Evolutionary conservation across 1,284 basidiomycete species (phyloP).

Genomic region (Cryptococcus maquisensis): DNA sequence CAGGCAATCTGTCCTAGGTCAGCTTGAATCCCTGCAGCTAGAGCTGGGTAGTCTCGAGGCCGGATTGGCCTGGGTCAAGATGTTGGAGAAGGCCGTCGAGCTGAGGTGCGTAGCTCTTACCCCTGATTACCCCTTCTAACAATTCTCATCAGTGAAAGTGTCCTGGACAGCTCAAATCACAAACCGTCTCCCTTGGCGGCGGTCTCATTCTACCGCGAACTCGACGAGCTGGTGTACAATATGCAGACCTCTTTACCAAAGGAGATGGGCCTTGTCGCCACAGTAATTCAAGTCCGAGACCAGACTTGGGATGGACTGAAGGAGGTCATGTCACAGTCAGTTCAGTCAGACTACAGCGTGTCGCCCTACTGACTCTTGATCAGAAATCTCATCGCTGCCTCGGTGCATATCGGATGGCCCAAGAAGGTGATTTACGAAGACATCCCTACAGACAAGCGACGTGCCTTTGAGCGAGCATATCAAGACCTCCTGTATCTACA

Average conservation of each 20-base stretch:
- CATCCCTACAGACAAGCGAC: constrained; percentile 54
- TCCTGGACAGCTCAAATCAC: constrained; percentile 39
- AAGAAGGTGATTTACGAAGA: constrained; percentile 60
- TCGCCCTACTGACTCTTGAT: background rate
- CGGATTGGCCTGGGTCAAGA: constrained; percentile 68
- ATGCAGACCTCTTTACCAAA: constrained; percentile 44
- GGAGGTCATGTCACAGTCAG: constrained; percentile 59
- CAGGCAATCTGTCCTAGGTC: constrained; percentile 29
- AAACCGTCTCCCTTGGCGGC: constrained; percentile 48
- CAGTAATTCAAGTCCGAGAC: constrained; percentile 55
- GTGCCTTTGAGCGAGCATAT: constrained; percentile 69
- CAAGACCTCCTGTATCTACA: constrained; percentile 70
- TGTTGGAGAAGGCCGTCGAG: constrained; percentile 65
- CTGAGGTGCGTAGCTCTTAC: constrained; percentile 61
- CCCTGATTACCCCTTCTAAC: background rate
- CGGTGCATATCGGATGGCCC: constrained; percentile 79
- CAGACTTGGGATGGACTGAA: constrained; percentile 74
- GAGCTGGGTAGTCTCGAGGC: constrained; percentile 67
- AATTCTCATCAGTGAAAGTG: constrained; percentile 25
- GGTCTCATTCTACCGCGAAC: constrained; percentile 58
- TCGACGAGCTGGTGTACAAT: constrained; percentile 61
- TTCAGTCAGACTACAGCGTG: constrained; percentile 20
- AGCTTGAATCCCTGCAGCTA: constrained; percentile 75
- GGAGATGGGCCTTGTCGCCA: constrained; percentile 53
- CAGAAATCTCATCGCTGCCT: constrained; percentile 60